Evolutionary conservation across 202 grass and related monocot genomes (phyloP), one percentile per base, ranked within the genome.

Genomic region (Eragrostis tef): DNA sequence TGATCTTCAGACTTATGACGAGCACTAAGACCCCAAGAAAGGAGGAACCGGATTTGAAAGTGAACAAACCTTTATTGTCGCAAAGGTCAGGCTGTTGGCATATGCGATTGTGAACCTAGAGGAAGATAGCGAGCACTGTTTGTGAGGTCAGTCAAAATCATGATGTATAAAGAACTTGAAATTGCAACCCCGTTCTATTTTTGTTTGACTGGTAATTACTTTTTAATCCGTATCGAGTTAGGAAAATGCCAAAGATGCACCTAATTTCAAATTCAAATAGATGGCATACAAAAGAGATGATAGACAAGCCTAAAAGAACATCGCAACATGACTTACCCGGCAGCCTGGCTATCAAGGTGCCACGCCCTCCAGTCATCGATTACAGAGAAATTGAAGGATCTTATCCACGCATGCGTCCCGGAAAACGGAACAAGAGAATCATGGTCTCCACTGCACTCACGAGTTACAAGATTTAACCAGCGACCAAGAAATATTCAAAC

Each of bases 341-440:
- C 86, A 67, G 74, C 75, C 60, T 66, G 91, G 47, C 84, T 68
- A 25, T 71, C 64, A 3, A 91, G 50, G 73, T 85, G 71, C 91
- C 91, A 94, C 25, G 83, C 85, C 34, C 88, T 87, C 86, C 91
- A 91, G 14, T 87, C 88, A 72, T 94, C 83, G 12, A 75, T 34
- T 5, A 91, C 70, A 15, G 88, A 26, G 29, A 94, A 91, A 53
- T 87, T 87, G 0, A 94, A 44, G 6, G 86, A 94, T 68, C 86
- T 85, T 27, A 89, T 60, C 91, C 88, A 91, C 7, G 79, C 68
- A 26, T 94, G 83, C 6, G 91, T 94, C 19, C 91, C 76, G 43
- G 61, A 39, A 75, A 90, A 77, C 2, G 93, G 89, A 8, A 89
- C 16, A 0, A 10, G 0, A 0, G 88, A 7, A 70, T 96, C 93